These are phyloP conservation scores for Lactarius hatsudake DNA, from an alignment of 768 basidiomycete genomes.

Conservation along the genomic window DNA sequence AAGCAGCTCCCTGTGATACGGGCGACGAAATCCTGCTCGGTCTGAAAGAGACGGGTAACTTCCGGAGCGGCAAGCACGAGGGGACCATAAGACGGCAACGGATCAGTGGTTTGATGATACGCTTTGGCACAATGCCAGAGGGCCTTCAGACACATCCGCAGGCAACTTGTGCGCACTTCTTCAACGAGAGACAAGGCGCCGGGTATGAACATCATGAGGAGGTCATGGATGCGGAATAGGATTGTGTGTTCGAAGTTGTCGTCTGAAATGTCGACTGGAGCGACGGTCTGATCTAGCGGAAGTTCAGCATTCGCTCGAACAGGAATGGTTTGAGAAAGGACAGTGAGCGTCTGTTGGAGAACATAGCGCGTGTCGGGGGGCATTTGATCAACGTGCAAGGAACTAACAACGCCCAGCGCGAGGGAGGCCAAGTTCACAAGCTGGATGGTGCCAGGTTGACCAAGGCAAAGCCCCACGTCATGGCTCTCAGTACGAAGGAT, in stretches of 20 bases:
- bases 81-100: background rate
- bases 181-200: background rate
- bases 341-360: background rate
- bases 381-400: background rate
- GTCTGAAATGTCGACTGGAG: background rate
- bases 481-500: background rate
- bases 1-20: background rate
- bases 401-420: background rate
- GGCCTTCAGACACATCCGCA: background rate
- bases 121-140: background rate
- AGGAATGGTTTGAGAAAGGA: background rate
- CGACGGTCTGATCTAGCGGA: background rate
- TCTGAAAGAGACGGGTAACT: background rate
- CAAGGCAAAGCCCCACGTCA: background rate
- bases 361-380: background rate
- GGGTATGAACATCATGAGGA: background rate
- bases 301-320: background rate
- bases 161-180: background rate
- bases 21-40: background rate
- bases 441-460: background rate
- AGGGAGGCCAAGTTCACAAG: background rate
- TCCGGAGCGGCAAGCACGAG: background rate
- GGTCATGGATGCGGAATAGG: background rate
- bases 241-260: background rate
- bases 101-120: background rate